Evolutionary conservation across 2,329 filamentous ascomycete genomes (phyloP).

Genomic region (Aspergillus calidoustus): DNA sequence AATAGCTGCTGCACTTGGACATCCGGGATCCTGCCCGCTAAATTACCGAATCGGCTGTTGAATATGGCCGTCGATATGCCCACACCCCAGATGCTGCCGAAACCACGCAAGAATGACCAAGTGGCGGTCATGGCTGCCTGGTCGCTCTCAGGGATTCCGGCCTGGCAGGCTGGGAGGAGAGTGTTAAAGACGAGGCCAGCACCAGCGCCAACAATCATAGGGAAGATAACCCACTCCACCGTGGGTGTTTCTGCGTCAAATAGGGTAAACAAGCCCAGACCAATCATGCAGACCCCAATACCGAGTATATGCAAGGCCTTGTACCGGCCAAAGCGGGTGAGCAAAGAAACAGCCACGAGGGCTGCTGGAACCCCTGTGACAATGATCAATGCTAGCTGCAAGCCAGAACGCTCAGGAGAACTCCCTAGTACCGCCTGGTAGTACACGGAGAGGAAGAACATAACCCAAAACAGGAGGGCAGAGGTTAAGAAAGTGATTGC

Average conservation of each 20-base stretch:
- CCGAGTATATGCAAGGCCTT: conserved; percentile 6
- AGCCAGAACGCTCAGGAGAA: neutral
- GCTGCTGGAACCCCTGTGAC: neutral
- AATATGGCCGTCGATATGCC: neutral
- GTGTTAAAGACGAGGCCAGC: conserved; percentile 4
- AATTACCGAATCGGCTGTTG: neutral
- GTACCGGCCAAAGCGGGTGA: neutral
- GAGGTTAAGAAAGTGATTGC: neutral
- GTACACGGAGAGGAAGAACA: conserved; percentile 12
- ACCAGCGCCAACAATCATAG: neutral
- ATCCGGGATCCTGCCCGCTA: neutral
- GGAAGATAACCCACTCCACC: conserved; percentile 5
- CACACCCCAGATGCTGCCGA: conserved; percentile 7
- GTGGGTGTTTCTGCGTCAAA: neutral
- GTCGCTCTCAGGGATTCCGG: neutral
- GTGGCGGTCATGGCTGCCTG: conserved; percentile 2
- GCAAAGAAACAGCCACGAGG: neutral
- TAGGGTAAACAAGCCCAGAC: neutral
- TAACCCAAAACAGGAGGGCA: neutral
- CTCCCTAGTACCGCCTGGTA: conserved; percentile 3
- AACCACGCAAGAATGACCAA: conserved; percentile 13
- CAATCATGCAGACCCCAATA: neutral
- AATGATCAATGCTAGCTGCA: neutral
- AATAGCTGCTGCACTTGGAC: neutral
- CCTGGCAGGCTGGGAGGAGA: conserved; percentile 7